Percentiles rank a stretch among this genome's conserved stretches.
These are phyloP conservation scores for Pecoramyces ruminantium DNA, from an alignment of 192 early-diverging fungal genomes.

Conservation along the genomic window DNA sequence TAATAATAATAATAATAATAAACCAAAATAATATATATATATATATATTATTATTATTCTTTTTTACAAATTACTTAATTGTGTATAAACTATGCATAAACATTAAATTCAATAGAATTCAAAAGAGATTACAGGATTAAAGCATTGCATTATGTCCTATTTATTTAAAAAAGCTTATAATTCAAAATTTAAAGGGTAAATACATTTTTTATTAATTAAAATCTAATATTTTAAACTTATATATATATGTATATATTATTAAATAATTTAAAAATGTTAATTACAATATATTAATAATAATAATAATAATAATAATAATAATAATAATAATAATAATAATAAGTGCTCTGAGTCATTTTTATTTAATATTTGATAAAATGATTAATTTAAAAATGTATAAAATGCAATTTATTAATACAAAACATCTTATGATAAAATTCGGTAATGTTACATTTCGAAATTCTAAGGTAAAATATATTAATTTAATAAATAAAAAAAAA, in stretches of 20 bases:
- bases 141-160: conserved; percentile 48
- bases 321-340: no score
- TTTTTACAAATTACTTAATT: no score
- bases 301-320: no score
- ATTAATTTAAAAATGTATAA: conserved; percentile 43
- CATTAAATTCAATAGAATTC: neutral
- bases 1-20: no score
- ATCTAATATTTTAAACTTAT: neutral
- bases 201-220: neutral
- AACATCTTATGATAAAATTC: conserved; percentile 48
- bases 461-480: neutral
- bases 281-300: no score
- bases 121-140: conserved; percentile 25
- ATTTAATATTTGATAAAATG: conserved; percentile 41
- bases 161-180: conserved; percentile 34
- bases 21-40: no score
- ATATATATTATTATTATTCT: no score
- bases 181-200: conserved; percentile 17
- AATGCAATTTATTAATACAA: conserved; percentile 44
- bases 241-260: no score
- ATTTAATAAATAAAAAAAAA: no score
- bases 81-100: no score
- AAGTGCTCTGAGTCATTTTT: conserved; percentile 32
- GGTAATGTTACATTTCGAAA: conserved; percentile 11
- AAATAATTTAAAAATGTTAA: no score